Base-by-base conservation (phyloP, 1,284 basidiomycete genomes). In the Leccinum griseonigrum region DNA sequence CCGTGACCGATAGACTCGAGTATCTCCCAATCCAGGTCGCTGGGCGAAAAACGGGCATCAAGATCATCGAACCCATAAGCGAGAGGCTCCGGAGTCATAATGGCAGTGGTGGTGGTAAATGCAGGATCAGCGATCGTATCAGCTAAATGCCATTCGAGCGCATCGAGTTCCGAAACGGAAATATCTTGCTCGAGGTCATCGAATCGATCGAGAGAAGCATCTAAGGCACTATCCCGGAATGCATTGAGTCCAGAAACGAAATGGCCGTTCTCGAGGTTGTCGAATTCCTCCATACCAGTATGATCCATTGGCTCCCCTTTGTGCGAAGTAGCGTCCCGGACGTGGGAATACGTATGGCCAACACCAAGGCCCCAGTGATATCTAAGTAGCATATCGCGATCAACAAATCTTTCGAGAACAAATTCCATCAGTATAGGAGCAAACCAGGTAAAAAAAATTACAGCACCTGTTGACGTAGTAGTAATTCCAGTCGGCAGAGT, bases 321-420 rank as follows among this genome's bases (percentile, higher is more conserved):
- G 7, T 29, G 2, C 29, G 7, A 36, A 8, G 7, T 11, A 36
- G 7, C 14, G 11, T 52, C 26, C 26, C 14, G 28, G 2, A 55
- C 14, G 16, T 59, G 60, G 6, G 59, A 4, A 36, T 61, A 58
- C 11, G 50, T 28, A 46, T 58, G 60, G 28, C 60, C 34, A 29
- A 61, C 22, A 22, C 22, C 22, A 22, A 22, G 22, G 22, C 22
- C 22, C 22, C 22, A 22, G 22, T 22, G 22, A 31, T 60, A 63
- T 10, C 32, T 53, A 18, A 63, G 54, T 4, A 58, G 5, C 50
- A 63, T 63, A 43, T 63, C 62, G 13, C 51, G 8, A 51, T 63
- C 62, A 14, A 58, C 62, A 52, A 63, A 63, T 16, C 56, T 60
- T 46, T 31, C 13, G 11, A 36, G 34, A 8, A 36, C 7, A 6